Evolutionary conservation across 2,329 filamentous ascomycete species (phyloP), one percentile per base, ranked within the genome.

Genomic region (Cladosporium oxysporum): DNA sequence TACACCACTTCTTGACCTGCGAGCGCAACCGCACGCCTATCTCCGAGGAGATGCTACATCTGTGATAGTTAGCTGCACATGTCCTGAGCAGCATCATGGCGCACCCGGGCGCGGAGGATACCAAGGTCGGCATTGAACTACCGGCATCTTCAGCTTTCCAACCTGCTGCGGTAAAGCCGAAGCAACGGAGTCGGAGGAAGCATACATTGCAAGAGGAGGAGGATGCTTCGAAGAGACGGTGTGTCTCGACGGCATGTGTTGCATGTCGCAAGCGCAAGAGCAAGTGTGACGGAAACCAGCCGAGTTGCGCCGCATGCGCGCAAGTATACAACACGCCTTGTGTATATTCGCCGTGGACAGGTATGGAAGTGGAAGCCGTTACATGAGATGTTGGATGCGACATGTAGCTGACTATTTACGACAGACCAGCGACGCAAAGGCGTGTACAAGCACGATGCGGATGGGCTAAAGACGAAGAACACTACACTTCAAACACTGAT

Each of bases 361-460:
- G 41, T 47, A 47, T 23, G 41, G 12, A 21, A 47, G 41, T 23
- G n/a, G n/a, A 21, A 47, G 41, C 8, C n/a, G 41, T 12, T 3
- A 12, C n/a, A 11, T 21, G 7, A n/a, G 10, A 4, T 21, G 2
- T 47, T 11, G 21, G 3, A 47, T 21, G n/a, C 10, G 41, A 10
- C 8, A 47, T 47, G 7, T 12, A 21, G n/a, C 41, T 47, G 41
- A 47, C 41, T 21, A 12, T 2, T 47, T n/a, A 8, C n/a, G 41
- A 47, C n/a, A 66, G 95, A 99, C 77, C 93, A 97, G 77, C 90
- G 95, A 59, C 90, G 95, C 60, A 98, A 98, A 78, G 95, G 95
- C 67, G 95, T 98, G 58, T 98, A 98, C 78, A 93, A 94, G 75
- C 93, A 97, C 79, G 95, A 97, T 78, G 88, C 91, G 28, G 93